Base-by-base conservation (phyloP, 805 yeast genomes). In the Lachancea cidri region DNA sequence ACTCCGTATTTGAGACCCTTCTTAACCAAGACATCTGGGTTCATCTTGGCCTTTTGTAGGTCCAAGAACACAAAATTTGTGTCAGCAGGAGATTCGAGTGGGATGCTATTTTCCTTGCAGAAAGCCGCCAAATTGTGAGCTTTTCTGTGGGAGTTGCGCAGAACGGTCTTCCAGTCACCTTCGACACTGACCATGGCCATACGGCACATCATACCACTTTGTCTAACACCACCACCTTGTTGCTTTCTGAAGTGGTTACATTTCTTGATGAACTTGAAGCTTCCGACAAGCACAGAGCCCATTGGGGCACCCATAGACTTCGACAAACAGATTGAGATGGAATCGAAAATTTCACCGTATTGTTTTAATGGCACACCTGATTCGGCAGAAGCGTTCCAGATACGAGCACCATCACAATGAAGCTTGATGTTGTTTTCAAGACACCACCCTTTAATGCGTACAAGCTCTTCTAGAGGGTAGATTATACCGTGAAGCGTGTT, bases 371-470 rank as follows among this genome's bases (percentile, higher is more conserved):
- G 66, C 29, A 84, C 70, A 18, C 84, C 87, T 17, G 57, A 34
- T 19, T 74, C 89, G 9, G 74, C 83, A 31, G 79, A 70, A n/a
- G 96, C 96, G 60, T 85, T 86, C 89, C 94, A 88, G 38, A 89
- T 66, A 53, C 98, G 75, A n/a, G 97, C 98, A 47, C 97, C 98
- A 60, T 89, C 98, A 53, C 88, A 77, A 56, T 91, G 97, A 50
- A 88, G 62, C 42, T 68, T 72, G 41, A 86, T 64, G 41, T 69
- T 71, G 50, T 80, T 71, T 20, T 66, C 73, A 39, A 71, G 69
- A 48, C 91, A 86, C 73, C 85, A 89, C 32, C 66, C 72, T 33
- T 83, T 73, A 52, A 89, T 89, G 42, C 77, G 74, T 43, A 67
- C 66, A 41, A 89, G 72, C 60, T 89, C 96, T 25, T 82, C 91